Percentiles rank a stretch among this genome's conserved stretches.
Conservation (phyloP, 257 asterid species). For the Gentiana straminea region DNA sequence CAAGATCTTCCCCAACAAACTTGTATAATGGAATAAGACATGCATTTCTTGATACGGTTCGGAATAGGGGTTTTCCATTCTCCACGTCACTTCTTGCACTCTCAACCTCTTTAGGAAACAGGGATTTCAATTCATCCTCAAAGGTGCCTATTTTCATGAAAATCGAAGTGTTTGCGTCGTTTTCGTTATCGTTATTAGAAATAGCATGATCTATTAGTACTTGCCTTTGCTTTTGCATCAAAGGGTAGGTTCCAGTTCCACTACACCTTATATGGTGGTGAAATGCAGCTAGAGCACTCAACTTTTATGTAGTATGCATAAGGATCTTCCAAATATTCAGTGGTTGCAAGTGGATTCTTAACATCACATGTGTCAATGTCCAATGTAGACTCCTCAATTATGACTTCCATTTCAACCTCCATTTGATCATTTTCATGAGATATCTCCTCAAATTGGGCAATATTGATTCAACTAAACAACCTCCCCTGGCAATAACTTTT, state of each 20-base stretch:
- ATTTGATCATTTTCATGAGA: no score
- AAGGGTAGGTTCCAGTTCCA: conserved; percentile 9
- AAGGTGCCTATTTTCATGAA: conserved; percentile 17
- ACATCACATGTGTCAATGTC: no score
- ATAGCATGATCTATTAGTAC: conserved; percentile 20
- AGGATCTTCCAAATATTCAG: no score
- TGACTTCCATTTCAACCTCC: no score
- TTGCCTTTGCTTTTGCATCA: conserved; percentile 22
- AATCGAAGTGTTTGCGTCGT: conserved; percentile 13
- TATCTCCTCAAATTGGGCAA: no score
- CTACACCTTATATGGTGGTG: no score
- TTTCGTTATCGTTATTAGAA: conserved; percentile 12
- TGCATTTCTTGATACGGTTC: conserved; percentile 9
- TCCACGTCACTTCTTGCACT: conserved; percentile 13
- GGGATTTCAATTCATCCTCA: conserved; percentile 15
- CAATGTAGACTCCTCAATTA: no score
- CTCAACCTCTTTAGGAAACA: conserved; percentile 22
- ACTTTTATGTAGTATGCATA: no score
- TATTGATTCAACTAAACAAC: no score
- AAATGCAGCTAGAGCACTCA: no score
- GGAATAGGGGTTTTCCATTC: conserved; percentile 10
- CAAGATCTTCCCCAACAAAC: conserved; percentile 15
- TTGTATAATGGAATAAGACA: conserved; percentile 13
- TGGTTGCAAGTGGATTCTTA: no score
- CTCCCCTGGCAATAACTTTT: no score